These are phyloP conservation scores for Mycena leptocephala DNA, from an alignment of 768 basidiomycete genomes.

Conservation along the genomic window DNA sequence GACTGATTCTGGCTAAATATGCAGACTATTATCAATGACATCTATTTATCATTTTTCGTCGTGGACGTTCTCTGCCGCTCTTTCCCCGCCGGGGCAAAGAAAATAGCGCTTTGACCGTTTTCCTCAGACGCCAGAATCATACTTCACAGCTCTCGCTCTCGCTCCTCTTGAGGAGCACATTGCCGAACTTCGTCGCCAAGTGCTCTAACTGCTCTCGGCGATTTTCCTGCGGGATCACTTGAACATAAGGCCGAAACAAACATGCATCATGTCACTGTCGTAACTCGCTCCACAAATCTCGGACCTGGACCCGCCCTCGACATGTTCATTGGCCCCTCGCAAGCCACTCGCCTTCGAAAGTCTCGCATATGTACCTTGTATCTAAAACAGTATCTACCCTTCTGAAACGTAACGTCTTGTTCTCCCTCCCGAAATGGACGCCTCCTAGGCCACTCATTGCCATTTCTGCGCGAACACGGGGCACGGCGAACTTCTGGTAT, in stretches of 20 bases:
- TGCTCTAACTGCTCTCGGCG: slow-evolving; percentile 1
- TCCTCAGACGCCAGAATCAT: background rate
- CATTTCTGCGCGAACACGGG: too few relatives aligned
- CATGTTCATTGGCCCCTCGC: background rate
- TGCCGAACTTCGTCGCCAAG: background rate
- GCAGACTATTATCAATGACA: too few relatives aligned
- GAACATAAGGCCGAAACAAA: background rate
- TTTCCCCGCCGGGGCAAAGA: slow-evolving; percentile 1
- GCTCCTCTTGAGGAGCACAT: background rate
- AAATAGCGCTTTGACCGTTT: slow-evolving; percentile 1
- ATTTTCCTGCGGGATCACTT: slow-evolving; percentile 1
- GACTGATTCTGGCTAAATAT: too few relatives aligned
- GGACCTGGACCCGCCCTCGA: background rate
- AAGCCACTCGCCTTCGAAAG: background rate
- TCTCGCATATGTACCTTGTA: background rate
- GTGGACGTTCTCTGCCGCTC: background rate
- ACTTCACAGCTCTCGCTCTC: background rate
- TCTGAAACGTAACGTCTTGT: too few relatives aligned
- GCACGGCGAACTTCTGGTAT: too few relatives aligned
- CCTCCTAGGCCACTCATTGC: too few relatives aligned
- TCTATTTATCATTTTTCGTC: too few relatives aligned
- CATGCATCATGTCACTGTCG: background rate
- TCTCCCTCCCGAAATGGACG: too few relatives aligned
- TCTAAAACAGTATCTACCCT: background rate
- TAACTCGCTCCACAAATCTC: background rate